Conservation (phyloP, 2,329 filamentous ascomycete genomes). For the Aureobasidium sp. region DNA sequence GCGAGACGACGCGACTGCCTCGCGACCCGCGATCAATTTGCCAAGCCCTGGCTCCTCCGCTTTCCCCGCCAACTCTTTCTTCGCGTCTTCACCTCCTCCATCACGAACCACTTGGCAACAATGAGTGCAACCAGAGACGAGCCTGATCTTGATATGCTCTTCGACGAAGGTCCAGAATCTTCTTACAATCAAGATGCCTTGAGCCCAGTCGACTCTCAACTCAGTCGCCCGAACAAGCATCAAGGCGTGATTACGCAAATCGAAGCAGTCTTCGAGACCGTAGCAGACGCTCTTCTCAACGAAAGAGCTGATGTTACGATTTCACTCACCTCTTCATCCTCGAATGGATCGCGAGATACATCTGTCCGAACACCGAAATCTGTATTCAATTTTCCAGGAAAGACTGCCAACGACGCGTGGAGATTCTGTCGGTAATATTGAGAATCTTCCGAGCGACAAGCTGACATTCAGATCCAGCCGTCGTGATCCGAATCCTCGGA, state of each 20-base stretch:
- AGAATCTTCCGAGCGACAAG: background rate
- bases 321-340: constrained; percentile 26
- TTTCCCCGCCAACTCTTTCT: background rate
- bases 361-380: background rate
- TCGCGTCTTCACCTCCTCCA: background rate
- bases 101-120: background rate
- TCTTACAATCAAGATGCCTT: background rate
- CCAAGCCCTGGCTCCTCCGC: background rate
- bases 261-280: constrained; percentile 45
- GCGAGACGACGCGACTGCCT: background rate
- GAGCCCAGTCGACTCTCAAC: background rate
- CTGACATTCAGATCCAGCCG: constrained; percentile 29
- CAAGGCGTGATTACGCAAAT: constrained; percentile 41
- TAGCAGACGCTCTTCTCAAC: constrained; percentile 41
- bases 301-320: constrained; percentile 40
- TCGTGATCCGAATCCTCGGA: constrained; percentile 47
- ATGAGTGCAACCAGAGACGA: background rate
- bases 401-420: constrained; percentile 48
- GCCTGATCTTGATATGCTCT: background rate
- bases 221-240: background rate
- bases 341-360: background rate
- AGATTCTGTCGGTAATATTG: constrained; percentile 37
- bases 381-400: constrained; percentile 42
- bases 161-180: background rate
- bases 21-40: background rate